Evolutionary conservation across 2,329 filamentous ascomycete species (phyloP).

Genomic region (Sporothrix euskadiensis): DNA sequence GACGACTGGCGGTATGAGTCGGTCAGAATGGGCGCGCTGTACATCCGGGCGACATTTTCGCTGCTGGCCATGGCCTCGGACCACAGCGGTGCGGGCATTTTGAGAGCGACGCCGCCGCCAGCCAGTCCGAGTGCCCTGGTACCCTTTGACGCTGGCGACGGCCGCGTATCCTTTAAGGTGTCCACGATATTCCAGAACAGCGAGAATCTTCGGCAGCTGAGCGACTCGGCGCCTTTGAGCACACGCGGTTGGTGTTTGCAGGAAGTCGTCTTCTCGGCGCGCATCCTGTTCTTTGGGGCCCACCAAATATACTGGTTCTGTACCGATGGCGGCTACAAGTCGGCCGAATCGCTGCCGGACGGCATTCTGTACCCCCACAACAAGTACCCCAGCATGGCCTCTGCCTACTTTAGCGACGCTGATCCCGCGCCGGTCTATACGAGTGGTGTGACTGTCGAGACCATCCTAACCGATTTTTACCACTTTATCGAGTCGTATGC

Average conservation of each 20-base stretch:
- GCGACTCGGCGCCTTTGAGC: neutral
- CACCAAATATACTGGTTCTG: constrained; percentile 25
- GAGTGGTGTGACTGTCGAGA: neutral
- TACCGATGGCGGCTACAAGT: constrained; percentile 13
- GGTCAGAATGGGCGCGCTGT: constrained; percentile 33
- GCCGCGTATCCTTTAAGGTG: neutral
- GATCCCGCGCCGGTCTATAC: neutral
- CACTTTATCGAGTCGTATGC: constrained; percentile 5
- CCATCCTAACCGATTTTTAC: constrained; percentile 20
- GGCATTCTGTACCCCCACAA: constrained; percentile 1
- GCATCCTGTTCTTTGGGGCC: constrained; percentile 7
- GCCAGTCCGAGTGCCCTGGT: neutral
- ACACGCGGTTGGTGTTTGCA: constrained; percentile 19
- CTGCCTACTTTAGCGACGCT: neutral
- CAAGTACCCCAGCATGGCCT: constrained; percentile 1
- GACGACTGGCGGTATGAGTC: constrained; percentile 29
- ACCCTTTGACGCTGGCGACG: neutral
- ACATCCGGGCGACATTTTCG: constrained; percentile 30
- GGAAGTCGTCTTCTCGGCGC: constrained; percentile 20
- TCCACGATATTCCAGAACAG: neutral
- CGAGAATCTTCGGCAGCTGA: constrained; percentile 3
- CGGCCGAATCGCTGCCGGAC: constrained; percentile 1
- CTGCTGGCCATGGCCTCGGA: constrained; percentile 24
- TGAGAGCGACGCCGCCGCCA: neutral
- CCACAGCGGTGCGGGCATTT: neutral